Base-by-base conservation (phyloP, 345 rosid genomes). In the Garcia nutans region DNA sequence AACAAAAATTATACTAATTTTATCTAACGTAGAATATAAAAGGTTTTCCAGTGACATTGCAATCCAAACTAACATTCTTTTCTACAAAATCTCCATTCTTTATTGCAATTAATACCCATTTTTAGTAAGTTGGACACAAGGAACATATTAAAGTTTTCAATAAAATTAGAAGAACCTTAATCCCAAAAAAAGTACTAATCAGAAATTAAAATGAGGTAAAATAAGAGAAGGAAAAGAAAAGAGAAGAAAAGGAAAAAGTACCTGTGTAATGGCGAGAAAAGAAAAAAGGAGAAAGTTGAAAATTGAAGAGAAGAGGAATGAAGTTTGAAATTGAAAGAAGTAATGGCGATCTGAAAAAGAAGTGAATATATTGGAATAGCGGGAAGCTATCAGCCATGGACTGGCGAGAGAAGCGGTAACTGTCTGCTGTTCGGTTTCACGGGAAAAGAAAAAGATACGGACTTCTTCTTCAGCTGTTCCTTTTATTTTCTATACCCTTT, bases 351-450 rank as follows among this genome's bases (percentile, higher is more conserved):
- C 3, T 59, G 42, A 1, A 24, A 68, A 26, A 15, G 1, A 69
- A 13, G 50, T 3, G 31, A 11, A 24, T 49, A 24, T 1, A 12
- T 60, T 26, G 17, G 60, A 52, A 69, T 26, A 42, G 44, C 28
- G 60, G 60, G 60, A 50, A 69, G 57, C 41, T 37, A 37, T 37
- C 6, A 37, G 41, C 45, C 73, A 16, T 50, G 60, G 23, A 23
- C 7, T 69, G 44, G 60, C 60, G 45, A 69, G 60, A 52, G 8
- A 17, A 23, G 23, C 73, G 60, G 59, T 52, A 69, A 69, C 73
- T 28, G 10, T 24, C 60, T 2, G 15, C 26, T 68, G 58, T 45
- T 22, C 49, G 10, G 41, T 37, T 37, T 37, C 5, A 37, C 41
- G 5, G 41, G 41, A 37, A 37, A 37, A 33, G 37, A 33, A 2